Conservation (phyloP, 2,329 filamentous ascomycete species). For the Calonectria pteridis region DNA sequence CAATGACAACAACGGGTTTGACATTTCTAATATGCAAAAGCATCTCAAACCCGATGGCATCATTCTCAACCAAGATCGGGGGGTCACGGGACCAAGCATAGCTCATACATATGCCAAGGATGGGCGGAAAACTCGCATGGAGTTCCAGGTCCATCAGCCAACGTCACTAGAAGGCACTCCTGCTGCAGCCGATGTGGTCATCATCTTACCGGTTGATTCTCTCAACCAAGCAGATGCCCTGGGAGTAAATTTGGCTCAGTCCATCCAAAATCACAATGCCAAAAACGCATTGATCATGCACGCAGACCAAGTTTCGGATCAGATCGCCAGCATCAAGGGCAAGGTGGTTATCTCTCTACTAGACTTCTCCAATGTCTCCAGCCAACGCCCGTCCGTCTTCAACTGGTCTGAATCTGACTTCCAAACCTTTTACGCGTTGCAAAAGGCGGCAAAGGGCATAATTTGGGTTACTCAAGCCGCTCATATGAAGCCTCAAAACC, state of each 20-base stretch:
- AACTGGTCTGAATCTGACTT: constrained; percentile 56
- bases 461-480: constrained; percentile 63
- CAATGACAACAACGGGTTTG: constrained; percentile 21
- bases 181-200: constrained; percentile 19
- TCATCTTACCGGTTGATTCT: constrained; percentile 35
- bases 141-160: constrained; percentile 16
- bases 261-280: neutral
- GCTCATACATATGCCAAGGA: neutral
- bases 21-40: constrained; percentile 32
- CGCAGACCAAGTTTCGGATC: constrained; percentile 21
- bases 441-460: constrained; percentile 52
- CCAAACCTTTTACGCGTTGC: constrained; percentile 54
- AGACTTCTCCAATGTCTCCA: constrained; percentile 51
- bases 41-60: constrained; percentile 47
- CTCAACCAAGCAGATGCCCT: neutral
- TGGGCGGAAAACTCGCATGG: constrained; percentile 9
- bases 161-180: neutral
- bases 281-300: constrained; percentile 13
- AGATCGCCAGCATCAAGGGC: constrained; percentile 34
- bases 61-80: constrained; percentile 37
- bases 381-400: constrained; percentile 50
- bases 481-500: constrained; percentile 51
- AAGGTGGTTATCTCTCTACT: constrained; percentile 60
- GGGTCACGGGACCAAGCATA: neutral
- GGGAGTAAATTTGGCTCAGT: neutral